Percentiles rank a stretch among this genome's conserved stretches.
These are phyloP conservation scores for Septoria petroselini DNA, from an alignment of 2,329 filamentous ascomycete species.

Conservation along the genomic window DNA sequence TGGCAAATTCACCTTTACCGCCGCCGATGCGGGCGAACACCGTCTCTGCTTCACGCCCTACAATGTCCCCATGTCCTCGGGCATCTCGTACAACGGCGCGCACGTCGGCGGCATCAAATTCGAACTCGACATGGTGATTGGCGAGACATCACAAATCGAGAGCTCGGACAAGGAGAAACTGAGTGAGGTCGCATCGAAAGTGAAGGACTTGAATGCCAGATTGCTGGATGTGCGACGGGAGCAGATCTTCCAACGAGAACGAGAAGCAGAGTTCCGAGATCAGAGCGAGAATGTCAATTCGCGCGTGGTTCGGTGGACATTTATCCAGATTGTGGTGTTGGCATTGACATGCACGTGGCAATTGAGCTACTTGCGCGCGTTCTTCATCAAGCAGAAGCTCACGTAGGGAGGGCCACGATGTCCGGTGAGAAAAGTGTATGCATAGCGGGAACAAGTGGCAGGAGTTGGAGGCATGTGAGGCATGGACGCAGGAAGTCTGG, in stretches of 20 bases:
- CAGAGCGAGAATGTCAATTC: slow-evolving; percentile 92
- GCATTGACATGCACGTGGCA: slow-evolving; percentile 94
- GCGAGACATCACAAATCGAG: slow-evolving; percentile 90
- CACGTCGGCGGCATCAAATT: slow-evolving; percentile 77
- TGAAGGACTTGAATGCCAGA: slow-evolving; percentile 83
- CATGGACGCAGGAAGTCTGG: slow-evolving; percentile 10
- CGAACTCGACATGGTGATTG: slow-evolving; percentile 85
- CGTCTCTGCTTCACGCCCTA: slow-evolving; percentile 88
- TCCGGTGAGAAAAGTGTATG: slow-evolving; percentile 9
- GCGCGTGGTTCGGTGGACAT: slow-evolving; percentile 87
- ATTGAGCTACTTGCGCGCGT: slow-evolving; percentile 86
- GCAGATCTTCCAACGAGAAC: slow-evolving; percentile 97
- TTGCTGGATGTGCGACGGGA: slow-evolving; percentile 86
- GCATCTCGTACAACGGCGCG: slow-evolving; percentile 66
- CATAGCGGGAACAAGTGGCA: slow-evolving; percentile 13
- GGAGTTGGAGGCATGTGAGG: slow-evolving; percentile 13
- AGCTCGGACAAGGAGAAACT: slow-evolving; percentile 92
- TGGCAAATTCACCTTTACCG: slow-evolving; percentile 92
- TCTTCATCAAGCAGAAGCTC: slow-evolving; percentile 99
- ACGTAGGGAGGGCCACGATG: slow-evolving; percentile 55
- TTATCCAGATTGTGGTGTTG: slow-evolving; percentile 83
- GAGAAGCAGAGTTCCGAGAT: slow-evolving; percentile 96
- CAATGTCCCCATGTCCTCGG: slow-evolving; percentile 64
- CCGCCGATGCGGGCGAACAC: slow-evolving; percentile 92
- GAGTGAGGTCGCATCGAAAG: slow-evolving; percentile 79